Conservation (phyloP, 345 rosid genomes). For the Raphanus sativus region DNA sequence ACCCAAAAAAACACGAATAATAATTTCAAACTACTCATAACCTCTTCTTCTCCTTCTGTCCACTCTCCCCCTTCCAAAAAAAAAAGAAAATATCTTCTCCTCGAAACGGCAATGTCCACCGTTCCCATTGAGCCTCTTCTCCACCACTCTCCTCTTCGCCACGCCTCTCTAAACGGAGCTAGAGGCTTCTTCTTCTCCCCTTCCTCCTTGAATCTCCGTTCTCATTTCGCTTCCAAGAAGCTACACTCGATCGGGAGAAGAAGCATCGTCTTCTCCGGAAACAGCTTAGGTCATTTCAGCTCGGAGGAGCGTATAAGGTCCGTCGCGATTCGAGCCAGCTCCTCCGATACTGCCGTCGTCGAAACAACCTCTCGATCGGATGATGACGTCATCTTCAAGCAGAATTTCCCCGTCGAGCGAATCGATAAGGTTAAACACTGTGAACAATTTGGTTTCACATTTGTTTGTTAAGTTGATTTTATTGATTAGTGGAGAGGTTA, state of each 20-base stretch:
- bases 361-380: slow-evolving; percentile 43
- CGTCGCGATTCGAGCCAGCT: slow-evolving; percentile 44
- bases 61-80: not conserved
- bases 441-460: no score
- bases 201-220: slow-evolving; percentile 27
- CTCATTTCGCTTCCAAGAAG: slow-evolving; percentile 26
- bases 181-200: slow-evolving; percentile 5
- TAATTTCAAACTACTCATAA: slow-evolving; percentile 33
- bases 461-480: no score
- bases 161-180: slow-evolving; percentile 19
- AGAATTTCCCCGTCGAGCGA: slow-evolving; percentile 60
- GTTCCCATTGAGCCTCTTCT: slow-evolving; percentile 47
- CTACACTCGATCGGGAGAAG: slow-evolving; percentile 26
- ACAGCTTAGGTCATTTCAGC: slow-evolving; percentile 29
- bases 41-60: slow-evolving; percentile 8
- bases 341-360: slow-evolving; percentile 48
- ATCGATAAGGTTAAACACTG: slow-evolving; percentile 44
- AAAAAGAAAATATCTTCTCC: not conserved
- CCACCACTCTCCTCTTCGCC: slow-evolving; percentile 29
- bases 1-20: no score
- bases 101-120: slow-evolving; percentile 45
- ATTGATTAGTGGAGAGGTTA: not conserved
- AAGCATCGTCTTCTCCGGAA: not conserved
- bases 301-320: slow-evolving; percentile 20
- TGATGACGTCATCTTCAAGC: slow-evolving; percentile 49